Percentiles rank a stretch among this genome's conserved stretches.
These are phyloP conservation scores for Yamadazyma conglobata DNA, from an alignment of 1,139 yeast species.

Conservation along the genomic window DNA sequence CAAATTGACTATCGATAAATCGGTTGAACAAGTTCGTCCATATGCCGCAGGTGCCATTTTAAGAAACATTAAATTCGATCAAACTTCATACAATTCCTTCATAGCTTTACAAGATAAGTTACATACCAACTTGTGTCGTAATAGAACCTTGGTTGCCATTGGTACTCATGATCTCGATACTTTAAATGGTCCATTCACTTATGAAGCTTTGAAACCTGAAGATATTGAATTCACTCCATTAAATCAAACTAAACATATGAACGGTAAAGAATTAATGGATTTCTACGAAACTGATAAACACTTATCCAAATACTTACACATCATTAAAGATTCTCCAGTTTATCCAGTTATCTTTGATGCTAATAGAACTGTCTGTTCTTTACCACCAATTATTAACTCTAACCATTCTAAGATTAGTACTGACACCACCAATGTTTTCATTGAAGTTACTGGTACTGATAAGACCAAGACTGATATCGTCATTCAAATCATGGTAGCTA, in stretches of 20 bases:
- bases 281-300: slow-evolving; percentile 90
- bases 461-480: slow-evolving; percentile 89
- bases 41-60: slow-evolving; percentile 92
- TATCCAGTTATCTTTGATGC: slow-evolving; percentile 88
- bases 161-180: slow-evolving; percentile 96
- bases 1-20: slow-evolving; percentile 68
- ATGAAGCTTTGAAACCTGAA: slow-evolving; percentile 78
- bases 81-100: slow-evolving; percentile 87
- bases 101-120: slow-evolving; percentile 94
- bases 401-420: slow-evolving; percentile 85
- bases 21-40: slow-evolving; percentile 76
- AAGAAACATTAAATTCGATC: slow-evolving; percentile 76
- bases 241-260: slow-evolving; percentile 75
- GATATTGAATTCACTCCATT: slow-evolving; percentile 80
- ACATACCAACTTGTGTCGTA: slow-evolving; percentile 93
- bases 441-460: slow-evolving; percentile 95
- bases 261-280: slow-evolving; percentile 79
- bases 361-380: slow-evolving; percentile 74
- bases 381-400: slow-evolving; percentile 97
- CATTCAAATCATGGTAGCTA: slow-evolving; percentile 86
- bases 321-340: slow-evolving; percentile 84
- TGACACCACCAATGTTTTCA: slow-evolving; percentile 81
- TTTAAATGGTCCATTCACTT: slow-evolving; percentile 79
- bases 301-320: slow-evolving; percentile 81
- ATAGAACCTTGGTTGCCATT: slow-evolving; percentile 94